Evolutionary conservation across 768 basidiomycete genomes (phyloP), one percentile per base, ranked within the genome.

Genomic region (Mycena polygramma): DNA sequence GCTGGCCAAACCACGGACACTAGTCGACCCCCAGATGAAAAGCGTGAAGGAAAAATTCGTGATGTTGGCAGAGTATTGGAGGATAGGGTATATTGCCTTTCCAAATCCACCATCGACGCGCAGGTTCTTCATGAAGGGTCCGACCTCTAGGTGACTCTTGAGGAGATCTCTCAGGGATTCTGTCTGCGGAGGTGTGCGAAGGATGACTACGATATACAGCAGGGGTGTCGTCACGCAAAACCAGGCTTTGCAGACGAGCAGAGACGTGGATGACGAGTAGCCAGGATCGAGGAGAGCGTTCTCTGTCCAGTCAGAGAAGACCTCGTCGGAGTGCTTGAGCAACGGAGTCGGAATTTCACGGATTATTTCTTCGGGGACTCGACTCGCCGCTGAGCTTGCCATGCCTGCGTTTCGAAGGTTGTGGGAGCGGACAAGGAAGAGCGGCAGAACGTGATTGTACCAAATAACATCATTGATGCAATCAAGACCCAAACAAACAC

Each of bases 221-320:
- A 68, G 58, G 2, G 66, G 66, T 7, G 66, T 68, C 39, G 67
- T 26, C n/a, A 68, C 67, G 30, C 59, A 59, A 52, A 68, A 46
- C 59, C 67, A 68, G 1, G 67, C 48, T 60, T 62, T 68, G 59
- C 59, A 62, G 22, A 68, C 67, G 41, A 61, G 39, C 9, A 68
- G 67, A 22, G 53, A 62, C 1, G 67, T 43, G 19, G 67, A 68
- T 4, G 58, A 52, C 4, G 67, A 68, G 57, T 55, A 45, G 13
- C 43, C 8, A 3, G 37, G 1, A 22, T 19, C 17, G 24, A 61
- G 22, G 3, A 60, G 60, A 0, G 67, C 30, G 35, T 55, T 53
- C 57, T 46, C 53, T 7, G 59, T 55, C 17, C 15, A 14, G 22
- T 60, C 51, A 14, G 67, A 60, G 53, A 68, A 68, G 14, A 48